Evolutionary conservation across 331 rosid genomes (phyloP).

Genomic region (Prunus yedoensis): DNA sequence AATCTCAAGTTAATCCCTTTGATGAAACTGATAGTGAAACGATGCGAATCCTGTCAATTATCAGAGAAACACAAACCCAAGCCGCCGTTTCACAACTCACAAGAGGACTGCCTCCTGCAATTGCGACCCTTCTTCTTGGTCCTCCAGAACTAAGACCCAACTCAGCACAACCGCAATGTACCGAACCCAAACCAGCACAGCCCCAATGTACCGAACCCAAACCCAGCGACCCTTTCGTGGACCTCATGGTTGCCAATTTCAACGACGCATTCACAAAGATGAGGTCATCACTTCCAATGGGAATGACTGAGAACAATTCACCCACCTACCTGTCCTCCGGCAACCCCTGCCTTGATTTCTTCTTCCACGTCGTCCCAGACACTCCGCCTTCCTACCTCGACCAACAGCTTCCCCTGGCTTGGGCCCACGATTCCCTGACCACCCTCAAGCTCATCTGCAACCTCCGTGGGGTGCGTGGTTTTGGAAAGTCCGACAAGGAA

Average conservation of each 20-base stretch:
- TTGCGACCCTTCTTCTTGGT: constrained; percentile 6
- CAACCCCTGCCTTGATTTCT: constrained; percentile 13
- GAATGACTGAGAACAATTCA: constrained; percentile 9
- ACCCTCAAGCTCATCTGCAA: constrained; percentile 21
- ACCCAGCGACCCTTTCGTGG: constrained; percentile 13
- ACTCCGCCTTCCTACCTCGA: background rate
- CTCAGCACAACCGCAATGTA: background rate
- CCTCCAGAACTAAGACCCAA: constrained; percentile 3
- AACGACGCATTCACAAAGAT: background rate
- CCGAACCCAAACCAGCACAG: background rate
- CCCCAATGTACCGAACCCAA: background rate
- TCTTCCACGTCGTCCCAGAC: constrained; percentile 8
- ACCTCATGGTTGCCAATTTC: constrained; percentile 40
- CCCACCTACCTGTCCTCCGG: constrained; percentile 5
- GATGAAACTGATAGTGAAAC: too few relatives aligned
- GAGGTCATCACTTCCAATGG: background rate
- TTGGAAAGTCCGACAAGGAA: constrained; percentile 1
- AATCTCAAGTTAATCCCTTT: too few relatives aligned
- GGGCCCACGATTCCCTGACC: too few relatives aligned
- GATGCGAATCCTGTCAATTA: too few relatives aligned
- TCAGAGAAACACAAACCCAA: too few relatives aligned
- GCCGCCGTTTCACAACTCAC: too few relatives aligned
- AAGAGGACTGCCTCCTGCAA: constrained; percentile 3
- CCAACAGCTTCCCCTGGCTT: background rate
- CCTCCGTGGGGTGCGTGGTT: constrained; percentile 5